Conservation (phyloP, 441 rosid genomes). For the Gossypium aridum region DNA sequence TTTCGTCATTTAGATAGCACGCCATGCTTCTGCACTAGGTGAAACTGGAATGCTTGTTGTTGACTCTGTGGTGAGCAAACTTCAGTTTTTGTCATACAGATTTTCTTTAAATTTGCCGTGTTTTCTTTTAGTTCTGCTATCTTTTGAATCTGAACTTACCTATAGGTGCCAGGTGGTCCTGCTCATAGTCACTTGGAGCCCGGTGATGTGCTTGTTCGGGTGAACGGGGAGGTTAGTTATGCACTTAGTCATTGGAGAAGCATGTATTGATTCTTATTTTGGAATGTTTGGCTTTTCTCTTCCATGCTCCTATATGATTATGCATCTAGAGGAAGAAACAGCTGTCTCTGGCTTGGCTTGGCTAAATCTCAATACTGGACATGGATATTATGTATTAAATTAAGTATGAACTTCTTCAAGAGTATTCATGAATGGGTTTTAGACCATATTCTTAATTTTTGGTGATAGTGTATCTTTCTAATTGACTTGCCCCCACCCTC, state of each 20-base stretch:
- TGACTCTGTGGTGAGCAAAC: constrained; percentile 66
- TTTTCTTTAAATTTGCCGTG: neutral
- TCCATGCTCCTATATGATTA: neutral
- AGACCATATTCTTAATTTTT: neutral
- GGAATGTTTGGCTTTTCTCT: neutral
- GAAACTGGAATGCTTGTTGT: constrained; percentile 97
- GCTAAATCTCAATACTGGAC: neutral
- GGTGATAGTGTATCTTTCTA: neutral
- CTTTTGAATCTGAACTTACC: constrained; percentile 13
- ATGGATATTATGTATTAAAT: neutral
- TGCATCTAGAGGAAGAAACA: neutral
- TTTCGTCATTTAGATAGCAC: constrained; percentile 52
- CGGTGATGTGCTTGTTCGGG: constrained; percentile 88
- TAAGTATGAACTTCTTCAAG: neutral
- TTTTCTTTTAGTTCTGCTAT: neutral
- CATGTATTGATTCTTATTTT: neutral
- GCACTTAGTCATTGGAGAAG: neutral
- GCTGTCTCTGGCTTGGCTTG: neutral
- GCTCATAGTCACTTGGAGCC: constrained; percentile 76
- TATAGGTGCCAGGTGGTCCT: constrained; percentile 95
- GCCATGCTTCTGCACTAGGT: constrained; percentile 66
- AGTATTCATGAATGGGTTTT: neutral
- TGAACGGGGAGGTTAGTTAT: constrained; percentile 76
- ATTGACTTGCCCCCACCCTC: neutral
- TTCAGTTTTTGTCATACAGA: constrained; percentile 5